Evolutionary conservation across 2,329 filamentous ascomycete species (phyloP).

Genomic region (Fusarium nelsonii): DNA sequence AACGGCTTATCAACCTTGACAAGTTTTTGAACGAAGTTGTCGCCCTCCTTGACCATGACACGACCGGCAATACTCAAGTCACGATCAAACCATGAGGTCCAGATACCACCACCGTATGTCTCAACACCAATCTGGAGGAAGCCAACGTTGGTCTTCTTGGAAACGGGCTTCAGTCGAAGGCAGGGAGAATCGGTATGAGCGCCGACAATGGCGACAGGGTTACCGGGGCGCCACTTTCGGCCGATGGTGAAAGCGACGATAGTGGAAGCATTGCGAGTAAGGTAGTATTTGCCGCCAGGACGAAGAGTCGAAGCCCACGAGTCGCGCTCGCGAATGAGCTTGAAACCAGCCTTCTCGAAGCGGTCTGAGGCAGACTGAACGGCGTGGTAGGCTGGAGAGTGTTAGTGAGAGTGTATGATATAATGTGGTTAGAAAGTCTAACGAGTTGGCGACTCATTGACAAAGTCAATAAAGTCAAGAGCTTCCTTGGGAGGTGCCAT

Average conservation of each 20-base stretch:
- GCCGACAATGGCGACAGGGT: constrained; percentile 91
- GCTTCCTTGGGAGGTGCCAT: constrained; percentile 71
- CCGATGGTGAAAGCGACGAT: constrained; percentile 94
- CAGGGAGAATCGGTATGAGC: constrained; percentile 96
- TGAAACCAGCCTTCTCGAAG: constrained; percentile 86
- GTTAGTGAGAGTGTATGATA: constrained; percentile 31
- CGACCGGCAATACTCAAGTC: constrained; percentile 92
- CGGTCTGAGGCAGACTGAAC: constrained; percentile 82
- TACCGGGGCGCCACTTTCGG: constrained; percentile 89
- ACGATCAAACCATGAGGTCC: constrained; percentile 98
- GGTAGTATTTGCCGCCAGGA: constrained; percentile 94
- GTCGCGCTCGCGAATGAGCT: constrained; percentile 89
- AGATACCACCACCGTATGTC: constrained; percentile 95
- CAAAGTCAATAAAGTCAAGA: constrained; percentile 89
- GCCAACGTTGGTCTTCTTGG: constrained; percentile 86
- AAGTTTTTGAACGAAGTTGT: constrained; percentile 83
- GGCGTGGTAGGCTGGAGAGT: constrained; percentile 85
- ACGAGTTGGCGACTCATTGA: constrained; percentile 96
- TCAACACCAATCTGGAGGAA: constrained; percentile 97
- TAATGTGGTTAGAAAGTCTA: constrained; percentile 51
- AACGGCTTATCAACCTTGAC: constrained; percentile 93
- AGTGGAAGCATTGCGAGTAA: constrained; percentile 92
- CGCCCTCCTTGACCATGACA: constrained; percentile 80
- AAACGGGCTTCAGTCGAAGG: constrained; percentile 92
- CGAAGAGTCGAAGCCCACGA: constrained; percentile 84